These are phyloP conservation scores for Alternaria gansuensis DNA, from an alignment of 2,329 filamentous ascomycete species.

Conservation along the genomic window DNA sequence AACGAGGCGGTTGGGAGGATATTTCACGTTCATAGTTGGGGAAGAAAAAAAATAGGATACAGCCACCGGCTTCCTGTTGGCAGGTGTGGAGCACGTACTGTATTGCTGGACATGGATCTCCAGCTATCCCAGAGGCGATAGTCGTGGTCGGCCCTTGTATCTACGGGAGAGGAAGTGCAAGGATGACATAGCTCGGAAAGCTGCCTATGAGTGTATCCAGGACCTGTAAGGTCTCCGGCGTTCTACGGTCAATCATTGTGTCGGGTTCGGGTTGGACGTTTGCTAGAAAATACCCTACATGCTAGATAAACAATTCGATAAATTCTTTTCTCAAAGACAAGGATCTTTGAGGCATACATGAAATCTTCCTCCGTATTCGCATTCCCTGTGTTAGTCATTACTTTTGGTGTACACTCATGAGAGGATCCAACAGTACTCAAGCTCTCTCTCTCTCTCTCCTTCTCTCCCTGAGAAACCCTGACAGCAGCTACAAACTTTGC, in stretches of 20 bases:
- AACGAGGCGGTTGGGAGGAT: neutral
- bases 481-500: neutral
- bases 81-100: conserved; percentile 10
- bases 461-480: neutral
- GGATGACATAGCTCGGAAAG: conserved; percentile 9
- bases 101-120: neutral
- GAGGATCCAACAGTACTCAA: neutral
- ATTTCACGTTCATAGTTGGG: neutral
- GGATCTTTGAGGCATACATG: neutral
- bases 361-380: neutral
- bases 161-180: conserved; percentile 9
- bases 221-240: conserved; percentile 13
- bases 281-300: conserved; percentile 22
- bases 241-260: conserved; percentile 6
- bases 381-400: neutral
- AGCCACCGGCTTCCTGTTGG: conserved; percentile 2
- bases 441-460: neutral
- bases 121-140: conserved; percentile 2
- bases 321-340: neutral
- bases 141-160: conserved; percentile 18
- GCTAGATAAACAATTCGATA: conserved; percentile 17
- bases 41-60: neutral
- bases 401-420: neutral
- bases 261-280: conserved; percentile 14
- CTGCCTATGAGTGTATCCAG: conserved; percentile 11